These are phyloP conservation scores for Mycena albidolilacea DNA, from an alignment of 768 basidiomycete species.

Conservation along the genomic window DNA sequence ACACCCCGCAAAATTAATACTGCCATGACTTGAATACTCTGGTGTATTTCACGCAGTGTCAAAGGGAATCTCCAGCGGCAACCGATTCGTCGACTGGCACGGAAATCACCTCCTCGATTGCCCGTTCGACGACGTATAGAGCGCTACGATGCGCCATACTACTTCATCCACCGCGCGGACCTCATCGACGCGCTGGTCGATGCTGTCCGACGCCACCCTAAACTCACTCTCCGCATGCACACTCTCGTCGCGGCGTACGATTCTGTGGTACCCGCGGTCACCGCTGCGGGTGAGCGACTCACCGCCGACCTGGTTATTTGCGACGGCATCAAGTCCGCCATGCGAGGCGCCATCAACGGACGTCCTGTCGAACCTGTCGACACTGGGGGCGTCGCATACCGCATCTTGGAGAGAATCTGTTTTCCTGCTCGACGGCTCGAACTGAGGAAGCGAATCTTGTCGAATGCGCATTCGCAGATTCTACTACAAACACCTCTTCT, in stretches of 20 bases:
- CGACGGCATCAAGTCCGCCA: conserved; percentile 50
- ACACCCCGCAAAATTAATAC: too few relatives aligned
- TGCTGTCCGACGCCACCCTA: conserved; percentile 43
- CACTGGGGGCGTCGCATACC: conserved; percentile 51
- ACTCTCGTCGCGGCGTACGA: conserved; percentile 47
- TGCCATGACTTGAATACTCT: too few relatives aligned
- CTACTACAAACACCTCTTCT: too few relatives aligned
- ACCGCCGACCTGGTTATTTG: conserved; percentile 54
- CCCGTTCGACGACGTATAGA: conserved; percentile 26
- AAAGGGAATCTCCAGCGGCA: conserved; percentile 35
- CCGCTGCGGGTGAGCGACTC: conserved; percentile 52
- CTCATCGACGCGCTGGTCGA: conserved; percentile 52
- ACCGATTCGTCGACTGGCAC: conserved; percentile 39
- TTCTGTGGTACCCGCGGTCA: conserved; percentile 45
- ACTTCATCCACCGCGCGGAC: conserved; percentile 61
- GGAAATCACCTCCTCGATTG: conserved; percentile 29
- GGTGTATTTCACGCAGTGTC: conserved; percentile 5
- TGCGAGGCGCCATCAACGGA: conserved; percentile 41
- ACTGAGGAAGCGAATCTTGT: too few relatives aligned
- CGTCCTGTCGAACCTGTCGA: conserved; percentile 37
- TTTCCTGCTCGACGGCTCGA: too few relatives aligned
- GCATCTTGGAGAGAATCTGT: conserved; percentile 27
- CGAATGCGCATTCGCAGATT: too few relatives aligned
- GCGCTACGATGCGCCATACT: conserved; percentile 56
- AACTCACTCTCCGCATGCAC: conserved; percentile 46